Base-by-base conservation (phyloP, 2,329 filamentous ascomycete species). In the Thielaviopsis euricoi region DNA sequence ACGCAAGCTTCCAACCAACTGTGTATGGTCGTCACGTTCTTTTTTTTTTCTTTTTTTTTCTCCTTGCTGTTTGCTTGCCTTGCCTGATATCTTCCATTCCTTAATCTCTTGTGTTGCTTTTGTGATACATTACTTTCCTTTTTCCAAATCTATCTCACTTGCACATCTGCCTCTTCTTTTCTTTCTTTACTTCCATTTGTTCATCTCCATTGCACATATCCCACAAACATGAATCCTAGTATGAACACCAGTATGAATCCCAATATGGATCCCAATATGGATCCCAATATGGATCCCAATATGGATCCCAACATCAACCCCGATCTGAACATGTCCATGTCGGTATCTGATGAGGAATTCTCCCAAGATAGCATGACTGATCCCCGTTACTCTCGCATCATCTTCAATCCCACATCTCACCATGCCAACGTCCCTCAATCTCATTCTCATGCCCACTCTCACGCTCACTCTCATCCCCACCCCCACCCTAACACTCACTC, bases 401-500 rank as follows among this genome's bases (percentile, higher is more conserved):
- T n/a, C 19, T 60, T 57, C 29, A 52, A 60, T 60, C 23, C 53
- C 59, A 62, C 65, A 70, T 61, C 64, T 74, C 62, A 70, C 71
- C 29, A 71, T 74, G 48, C 75, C 73, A 66, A 72, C 74, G 67
- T 71, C 70, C 62, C 71, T 67, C 62, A 69, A 68, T 21, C 73
- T 56, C 67, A 75, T 58, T 73, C 75, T 26, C 69, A n/a, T n/a
- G n/a, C n/a, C n/a, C n/a, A 33, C 29, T 33, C 29, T 33, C 29
- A 33, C 29, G 9, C 29, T 33, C 29, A 33, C 29, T 33, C 29
- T 59, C n/a, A n/a, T n/a, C n/a, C n/a, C n/a, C n/a, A n/a, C n/a
- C n/a, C n/a, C n/a, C n/a, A 33, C 29, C 12, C 29, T 33, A 6
- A 33, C 29, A 10, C 29, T 33, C 29, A 33, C 29, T 33, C 29